These are phyloP conservation scores for Raddia distichophylla DNA, from an alignment of 176 grass and related monocot species.

Conservation along the genomic window DNA sequence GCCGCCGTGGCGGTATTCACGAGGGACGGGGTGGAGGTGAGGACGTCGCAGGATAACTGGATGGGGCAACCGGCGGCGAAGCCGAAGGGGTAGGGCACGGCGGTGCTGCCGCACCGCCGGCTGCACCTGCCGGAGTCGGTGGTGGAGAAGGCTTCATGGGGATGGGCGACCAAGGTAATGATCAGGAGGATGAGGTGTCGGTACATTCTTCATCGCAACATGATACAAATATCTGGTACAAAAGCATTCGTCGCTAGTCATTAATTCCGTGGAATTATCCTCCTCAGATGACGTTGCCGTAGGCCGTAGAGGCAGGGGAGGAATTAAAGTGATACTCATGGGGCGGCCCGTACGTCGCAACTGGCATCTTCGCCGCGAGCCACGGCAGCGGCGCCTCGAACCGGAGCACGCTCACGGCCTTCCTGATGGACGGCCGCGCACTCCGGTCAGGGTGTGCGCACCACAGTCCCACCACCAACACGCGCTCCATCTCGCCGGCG, in stretches of 20 bases:
- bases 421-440: conserved; percentile 15
- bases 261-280: too few species aligned
- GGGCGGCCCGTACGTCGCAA: background rate
- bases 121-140: conserved; percentile 15
- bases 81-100: conserved; percentile 61
- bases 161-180: conserved; percentile 20
- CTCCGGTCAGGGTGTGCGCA: conserved; percentile 37
- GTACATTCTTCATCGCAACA: too few species aligned
- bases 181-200: too few species aligned
- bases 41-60: conserved; percentile 38
- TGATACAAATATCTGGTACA: too few species aligned
- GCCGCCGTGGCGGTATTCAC: too few species aligned
- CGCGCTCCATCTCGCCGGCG: conserved; percentile 1
- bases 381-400: background rate
- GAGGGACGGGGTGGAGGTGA: background rate
- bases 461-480: conserved; percentile 35
- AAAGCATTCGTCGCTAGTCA: too few species aligned
- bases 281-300: too few species aligned
- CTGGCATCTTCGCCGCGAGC: conserved; percentile 22
- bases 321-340: too few species aligned
- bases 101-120: conserved; percentile 21
- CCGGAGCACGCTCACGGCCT: conserved; percentile 41
- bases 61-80: conserved; percentile 61
- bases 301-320: too few species aligned
- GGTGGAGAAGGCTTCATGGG: background rate